Evolutionary conservation across 1,284 basidiomycete genomes (phyloP).

Genomic region (Apiotrichum porosum): DNA sequence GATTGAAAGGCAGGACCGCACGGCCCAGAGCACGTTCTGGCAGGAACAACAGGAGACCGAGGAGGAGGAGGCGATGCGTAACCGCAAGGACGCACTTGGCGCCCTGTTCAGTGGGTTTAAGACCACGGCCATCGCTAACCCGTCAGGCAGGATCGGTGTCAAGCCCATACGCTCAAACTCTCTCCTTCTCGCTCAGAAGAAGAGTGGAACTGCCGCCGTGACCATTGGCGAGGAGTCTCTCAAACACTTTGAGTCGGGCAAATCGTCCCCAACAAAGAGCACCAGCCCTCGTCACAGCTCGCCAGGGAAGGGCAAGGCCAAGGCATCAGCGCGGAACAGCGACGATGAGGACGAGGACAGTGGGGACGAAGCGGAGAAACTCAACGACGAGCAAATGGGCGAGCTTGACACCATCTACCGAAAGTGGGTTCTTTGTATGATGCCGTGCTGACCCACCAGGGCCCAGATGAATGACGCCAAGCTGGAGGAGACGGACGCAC

Average conservation of each 20-base stretch:
- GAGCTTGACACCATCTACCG: slow-evolving; percentile 70
- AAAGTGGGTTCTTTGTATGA: slow-evolving; percentile 54
- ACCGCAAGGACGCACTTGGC: slow-evolving; percentile 44
- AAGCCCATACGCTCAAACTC: slow-evolving; percentile 44
- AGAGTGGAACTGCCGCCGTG: slow-evolving; percentile 29
- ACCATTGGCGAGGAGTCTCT: slow-evolving; percentile 35
- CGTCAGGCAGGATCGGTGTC: slow-evolving; percentile 42
- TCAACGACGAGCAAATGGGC: slow-evolving; percentile 63
- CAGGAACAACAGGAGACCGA: slow-evolving; percentile 47
- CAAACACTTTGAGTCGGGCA: slow-evolving; percentile 26
- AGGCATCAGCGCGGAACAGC: slow-evolving; percentile 27
- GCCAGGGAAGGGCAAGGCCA: slow-evolving; percentile 30
- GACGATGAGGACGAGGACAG: slow-evolving; percentile 56
- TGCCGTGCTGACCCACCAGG: slow-evolving; percentile 51
- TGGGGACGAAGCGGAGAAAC: slow-evolving; percentile 59
- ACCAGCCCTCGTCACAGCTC: slow-evolving; percentile 25
- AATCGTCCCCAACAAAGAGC: slow-evolving; percentile 8
- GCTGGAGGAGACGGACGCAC: slow-evolving; percentile 77
- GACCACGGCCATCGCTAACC: neutral
- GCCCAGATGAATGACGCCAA: slow-evolving; percentile 74
- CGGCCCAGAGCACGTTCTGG: slow-evolving; percentile 38
- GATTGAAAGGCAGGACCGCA: slow-evolving; percentile 29
- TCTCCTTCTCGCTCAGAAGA: slow-evolving; percentile 42
- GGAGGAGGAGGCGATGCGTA: slow-evolving; percentile 46
- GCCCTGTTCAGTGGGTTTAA: slow-evolving; percentile 37